Conservation (phyloP, 306 rosid genomes). For the Begonia loranthoides region DNA sequence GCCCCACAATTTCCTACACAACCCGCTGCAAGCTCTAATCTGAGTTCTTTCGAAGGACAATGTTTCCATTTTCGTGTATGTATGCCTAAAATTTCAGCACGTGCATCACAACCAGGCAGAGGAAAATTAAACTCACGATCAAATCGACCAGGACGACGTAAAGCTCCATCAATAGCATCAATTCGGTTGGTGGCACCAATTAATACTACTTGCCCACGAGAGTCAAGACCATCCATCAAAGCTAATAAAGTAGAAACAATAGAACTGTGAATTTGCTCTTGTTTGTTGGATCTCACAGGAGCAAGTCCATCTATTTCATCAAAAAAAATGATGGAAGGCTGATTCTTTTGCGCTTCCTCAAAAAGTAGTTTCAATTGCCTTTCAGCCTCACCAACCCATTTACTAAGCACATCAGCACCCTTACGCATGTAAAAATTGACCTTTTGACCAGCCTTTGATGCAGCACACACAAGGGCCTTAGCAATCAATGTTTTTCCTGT, state of each 20-base stretch:
- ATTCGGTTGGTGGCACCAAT: slow-evolving; percentile 93
- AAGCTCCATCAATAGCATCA: slow-evolving; percentile 85
- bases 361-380: slow-evolving; percentile 77
- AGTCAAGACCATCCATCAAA: slow-evolving; percentile 92
- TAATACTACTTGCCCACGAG: slow-evolving; percentile 84
- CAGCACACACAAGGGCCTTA: slow-evolving; percentile 82
- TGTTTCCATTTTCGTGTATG: slow-evolving; percentile 86
- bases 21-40: slow-evolving; percentile 62
- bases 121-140: slow-evolving; percentile 88
- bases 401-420: slow-evolving; percentile 87
- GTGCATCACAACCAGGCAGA: slow-evolving; percentile 86
- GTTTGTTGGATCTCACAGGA: slow-evolving; percentile 85
- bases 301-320: slow-evolving; percentile 97
- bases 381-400: slow-evolving; percentile 94
- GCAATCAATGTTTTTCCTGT: slow-evolving; percentile 89
- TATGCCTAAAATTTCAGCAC: slow-evolving; percentile 72
- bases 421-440: slow-evolving; percentile 86
- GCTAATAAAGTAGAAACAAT: slow-evolving; percentile 95
- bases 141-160: slow-evolving; percentile 89
- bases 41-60: slow-evolving; percentile 55
- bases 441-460: slow-evolving; percentile 83
- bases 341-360: slow-evolving; percentile 90
- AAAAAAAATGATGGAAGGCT: too few species aligned
- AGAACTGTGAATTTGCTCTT: slow-evolving; percentile 87
- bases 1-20: slow-evolving; percentile 94